Base-by-base conservation (phyloP, 129 eudicot species). In the Pittosporum tobira region DNA sequence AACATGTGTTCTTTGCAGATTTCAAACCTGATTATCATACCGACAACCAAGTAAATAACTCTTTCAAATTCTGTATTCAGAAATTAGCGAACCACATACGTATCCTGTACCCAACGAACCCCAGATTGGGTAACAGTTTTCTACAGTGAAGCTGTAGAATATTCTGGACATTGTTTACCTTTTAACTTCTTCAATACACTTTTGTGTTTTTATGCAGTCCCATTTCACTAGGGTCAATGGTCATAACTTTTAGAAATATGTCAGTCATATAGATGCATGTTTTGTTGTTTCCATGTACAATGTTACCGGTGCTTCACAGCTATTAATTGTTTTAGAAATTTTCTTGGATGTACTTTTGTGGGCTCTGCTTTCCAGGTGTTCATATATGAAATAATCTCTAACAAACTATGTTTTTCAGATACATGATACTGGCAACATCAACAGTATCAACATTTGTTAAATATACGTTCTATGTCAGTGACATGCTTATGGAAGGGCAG, bases 401-500 rank as follows among this genome's bases (percentile, higher is more conserved):
- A 47, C n/a, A 31, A 50, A 24, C 42, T 30, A 6, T 58, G 22
- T 64, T 36, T 58, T 78, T 59, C 83, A 93, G 99, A 81, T 93
- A 87, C 79, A 79, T 81, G 94, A 93, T 93, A 74, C 69, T 93
- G 78, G 99, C 96, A 29, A 93, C 99, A 51, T 81, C 99, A 28
- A 93, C 96, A 24, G 80, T 93, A 5, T 62, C 99, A 20, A 93
- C 78, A 20, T 84, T 84, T 75, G 81, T 93, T 51, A 93, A 93
- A 75, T 93, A 93, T 36, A 67, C 69, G 16, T 93, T 93, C 73
- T 87, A 87, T 59, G 88, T 93, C 16, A 76, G 82, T 53, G 99
- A 93, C 88, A 84, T 93, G 96, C 87, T 93, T 43, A 93, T 93
- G 99, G 99, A 93, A 70, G 99, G 99, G 49, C 99, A 87, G 64